phyloP scores from a whole-genome alignment of 148 eudicot species.

The Euryodendron excelsum region DNA sequence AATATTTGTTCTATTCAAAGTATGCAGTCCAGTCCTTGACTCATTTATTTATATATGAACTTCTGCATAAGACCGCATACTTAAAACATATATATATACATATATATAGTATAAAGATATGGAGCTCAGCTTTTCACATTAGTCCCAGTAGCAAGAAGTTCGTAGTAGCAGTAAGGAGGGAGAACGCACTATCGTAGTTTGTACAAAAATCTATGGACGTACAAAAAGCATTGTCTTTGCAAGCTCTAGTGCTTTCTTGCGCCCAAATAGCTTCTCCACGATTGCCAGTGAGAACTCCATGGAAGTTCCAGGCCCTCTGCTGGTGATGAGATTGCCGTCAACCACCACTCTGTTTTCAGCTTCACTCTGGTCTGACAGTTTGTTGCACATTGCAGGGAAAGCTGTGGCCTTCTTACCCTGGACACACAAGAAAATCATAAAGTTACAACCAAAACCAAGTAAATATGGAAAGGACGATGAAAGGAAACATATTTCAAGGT shows the following conservation, averaged over 20 bases:
- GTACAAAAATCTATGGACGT: slow-evolving; percentile 21
- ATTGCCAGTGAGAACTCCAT: slow-evolving; percentile 87
- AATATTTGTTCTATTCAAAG: too few relatives aligned
- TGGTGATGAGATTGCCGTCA: slow-evolving; percentile 94
- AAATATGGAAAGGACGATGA: background rate
- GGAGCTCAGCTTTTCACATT: background rate
- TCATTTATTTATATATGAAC: background rate
- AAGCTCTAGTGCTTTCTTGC: slow-evolving; percentile 65
- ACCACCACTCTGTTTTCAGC: slow-evolving; percentile 79
- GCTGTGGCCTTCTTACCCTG: slow-evolving; percentile 97
- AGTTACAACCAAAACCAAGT: background rate
- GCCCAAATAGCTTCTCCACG: slow-evolving; percentile 77
- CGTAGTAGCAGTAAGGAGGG: too few relatives aligned
- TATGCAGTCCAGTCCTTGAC: background rate
- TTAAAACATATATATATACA: background rate
- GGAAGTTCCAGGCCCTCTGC: slow-evolving; percentile 90
- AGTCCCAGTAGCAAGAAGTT: background rate
- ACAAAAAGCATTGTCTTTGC: slow-evolving; percentile 72
- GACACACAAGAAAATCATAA: background rate
- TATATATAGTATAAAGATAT: background rate
- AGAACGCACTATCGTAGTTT: background rate
- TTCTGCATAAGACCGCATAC: background rate
- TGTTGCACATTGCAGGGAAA: slow-evolving; percentile 86
- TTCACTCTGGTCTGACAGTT: slow-evolving; percentile 73
- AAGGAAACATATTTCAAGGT: background rate